Evolutionary conservation across 305 asterid species (phyloP).

Genomic region (Coffea humblotiana): DNA sequence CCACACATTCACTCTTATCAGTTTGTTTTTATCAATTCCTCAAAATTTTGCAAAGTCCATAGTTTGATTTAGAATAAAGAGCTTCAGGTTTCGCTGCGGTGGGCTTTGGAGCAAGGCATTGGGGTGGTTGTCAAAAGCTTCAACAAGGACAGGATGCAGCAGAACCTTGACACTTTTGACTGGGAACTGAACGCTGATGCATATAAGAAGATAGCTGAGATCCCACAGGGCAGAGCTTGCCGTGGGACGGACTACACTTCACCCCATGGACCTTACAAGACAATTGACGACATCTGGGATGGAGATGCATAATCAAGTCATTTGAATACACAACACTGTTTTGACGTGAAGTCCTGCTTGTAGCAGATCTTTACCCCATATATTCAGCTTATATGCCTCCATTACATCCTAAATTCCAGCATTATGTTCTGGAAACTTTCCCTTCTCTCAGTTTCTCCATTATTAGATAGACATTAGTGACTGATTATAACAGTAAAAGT

Average conservation of each 20-base stretch:
- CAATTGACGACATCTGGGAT: conserved; percentile 55
- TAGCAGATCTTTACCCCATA: neutral
- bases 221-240: conserved; percentile 50
- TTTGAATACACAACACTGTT: neutral
- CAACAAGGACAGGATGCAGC: conserved; percentile 58
- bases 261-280: conserved; percentile 53
- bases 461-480: neutral
- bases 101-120: conserved; percentile 63
- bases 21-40: neutral
- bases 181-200: conserved; percentile 55
- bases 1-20: neutral
- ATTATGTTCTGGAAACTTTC: neutral
- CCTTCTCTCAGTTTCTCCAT: neutral
- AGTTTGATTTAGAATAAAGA: neutral
- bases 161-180: conserved; percentile 48
- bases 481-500: neutral
- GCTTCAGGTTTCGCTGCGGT: conserved; percentile 44
- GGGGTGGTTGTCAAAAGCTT: conserved; percentile 61
- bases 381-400: neutral
- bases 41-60: neutral
- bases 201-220: conserved; percentile 40
- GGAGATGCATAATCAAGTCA: conserved; percentile 26
- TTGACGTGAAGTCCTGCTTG: neutral
- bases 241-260: conserved; percentile 57
- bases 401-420: neutral